Percentiles rank a stretch among this genome's conserved stretches.
phyloP scores from a whole-genome alignment of 2,329 filamentous ascomycete species.

The Penicillium corylophilum region DNA sequence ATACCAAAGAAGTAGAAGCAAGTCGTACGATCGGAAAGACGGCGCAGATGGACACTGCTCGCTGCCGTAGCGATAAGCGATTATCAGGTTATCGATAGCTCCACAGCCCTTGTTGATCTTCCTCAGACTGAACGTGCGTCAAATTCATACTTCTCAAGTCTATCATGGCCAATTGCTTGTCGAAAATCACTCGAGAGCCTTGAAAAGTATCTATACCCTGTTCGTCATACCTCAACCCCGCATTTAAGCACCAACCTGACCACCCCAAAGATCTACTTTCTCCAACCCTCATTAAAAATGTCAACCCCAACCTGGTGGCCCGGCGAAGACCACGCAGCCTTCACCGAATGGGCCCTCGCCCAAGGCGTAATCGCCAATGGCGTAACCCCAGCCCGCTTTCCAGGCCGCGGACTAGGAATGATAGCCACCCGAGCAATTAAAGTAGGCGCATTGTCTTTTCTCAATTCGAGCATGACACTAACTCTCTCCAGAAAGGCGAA shows the following conservation, averaged over 20 bases:
- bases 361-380: constrained; percentile 67
- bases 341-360: constrained; percentile 66
- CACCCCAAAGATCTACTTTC: background rate
- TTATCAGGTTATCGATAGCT: constrained; percentile 17
- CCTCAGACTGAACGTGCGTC: background rate
- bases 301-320: constrained; percentile 30
- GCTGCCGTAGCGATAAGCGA: constrained; percentile 11
- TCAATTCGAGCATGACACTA: background rate
- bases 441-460: constrained; percentile 44
- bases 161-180: background rate
- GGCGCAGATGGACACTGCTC: constrained; percentile 1
- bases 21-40: constrained; percentile 19
- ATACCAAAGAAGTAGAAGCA: background rate
- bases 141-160: background rate
- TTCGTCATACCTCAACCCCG: constrained; percentile 1
- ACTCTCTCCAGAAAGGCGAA: constrained; percentile 53
- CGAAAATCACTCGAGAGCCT: background rate
- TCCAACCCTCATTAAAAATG: constrained; percentile 17
- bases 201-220: background rate
- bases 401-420: constrained; percentile 74
- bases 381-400: constrained; percentile 65
- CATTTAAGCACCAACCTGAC: constrained; percentile 2
- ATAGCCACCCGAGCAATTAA: constrained; percentile 66
- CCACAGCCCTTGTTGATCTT: background rate
- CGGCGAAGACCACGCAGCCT: constrained; percentile 48